Conservation (phyloP, 257 asterid genomes). For the Craterostigma plantagineum region DNA sequence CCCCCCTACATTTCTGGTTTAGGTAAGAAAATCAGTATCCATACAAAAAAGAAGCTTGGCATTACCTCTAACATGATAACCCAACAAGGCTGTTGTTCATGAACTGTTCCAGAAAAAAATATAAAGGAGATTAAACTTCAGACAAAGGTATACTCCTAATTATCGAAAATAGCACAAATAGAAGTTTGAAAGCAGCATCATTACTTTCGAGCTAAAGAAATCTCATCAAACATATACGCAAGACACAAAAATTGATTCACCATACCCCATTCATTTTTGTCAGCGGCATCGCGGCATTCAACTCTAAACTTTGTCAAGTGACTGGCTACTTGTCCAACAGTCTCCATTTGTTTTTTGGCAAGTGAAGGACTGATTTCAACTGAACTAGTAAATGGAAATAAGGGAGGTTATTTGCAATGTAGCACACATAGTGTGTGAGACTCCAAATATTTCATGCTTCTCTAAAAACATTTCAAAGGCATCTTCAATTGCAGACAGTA, state of each 20-base stretch:
- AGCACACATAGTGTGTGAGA: too few species aligned
- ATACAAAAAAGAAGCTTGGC: not conserved
- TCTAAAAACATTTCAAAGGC: too few species aligned
- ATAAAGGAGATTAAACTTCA: not conserved
- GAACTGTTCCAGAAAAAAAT: constrained; percentile 52
- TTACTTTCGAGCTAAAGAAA: too few species aligned
- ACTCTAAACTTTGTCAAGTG: constrained; percentile 60
- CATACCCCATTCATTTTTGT: constrained; percentile 83
- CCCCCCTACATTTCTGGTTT: too few species aligned
- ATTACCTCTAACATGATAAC: constrained; percentile 93
- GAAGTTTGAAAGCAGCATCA: too few species aligned
- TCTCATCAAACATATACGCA: not conserved
- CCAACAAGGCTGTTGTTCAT: constrained; percentile 84
- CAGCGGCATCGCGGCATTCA: constrained; percentile 92
- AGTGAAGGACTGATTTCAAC: constrained; percentile 93
- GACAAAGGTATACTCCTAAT: not conserved
- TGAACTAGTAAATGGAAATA: constrained; percentile 23
- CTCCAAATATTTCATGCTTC: too few species aligned
- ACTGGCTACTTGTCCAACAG: constrained; percentile 65
- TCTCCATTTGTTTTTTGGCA: constrained; percentile 76
- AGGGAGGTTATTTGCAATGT: too few species aligned
- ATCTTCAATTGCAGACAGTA: not conserved
- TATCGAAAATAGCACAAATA: too few species aligned
- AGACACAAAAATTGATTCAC: not conserved
- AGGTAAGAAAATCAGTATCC: too few species aligned